Evolutionary conservation across 352 stramenopile genomes (phyloP), one percentile per base, ranked within the genome.

Genomic region (Phytopythium vexans): DNA sequence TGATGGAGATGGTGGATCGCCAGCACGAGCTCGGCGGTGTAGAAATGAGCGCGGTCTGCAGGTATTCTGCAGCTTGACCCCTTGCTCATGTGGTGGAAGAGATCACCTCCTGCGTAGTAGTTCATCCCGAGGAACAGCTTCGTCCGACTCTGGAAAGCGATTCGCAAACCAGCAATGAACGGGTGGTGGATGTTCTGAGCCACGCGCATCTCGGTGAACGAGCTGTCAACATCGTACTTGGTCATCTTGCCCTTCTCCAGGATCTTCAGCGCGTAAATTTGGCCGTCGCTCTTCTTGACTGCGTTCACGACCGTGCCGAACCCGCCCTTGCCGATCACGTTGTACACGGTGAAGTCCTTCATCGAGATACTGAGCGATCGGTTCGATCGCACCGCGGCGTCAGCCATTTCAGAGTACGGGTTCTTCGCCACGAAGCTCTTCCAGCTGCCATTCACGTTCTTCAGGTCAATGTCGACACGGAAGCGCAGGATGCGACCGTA

Each of bases 1-100:
- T 96, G 75, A 66, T 98, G 94, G 58, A 98, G 68, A 48, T 97
- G 89, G 50, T 95, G 88, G 54, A 98, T 94, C 31, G 84, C 94
- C 7, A 97, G 68, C 36, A 94, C 85, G 41, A 98, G 74, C 63
- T 98, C 94, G 6, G 94, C 94, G 37, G 86, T 87, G 70, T 98
- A 98, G 61, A 98, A 95, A 59, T 94, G 86, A 8, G 87, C 86
- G 8, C 89, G 85, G 33, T 88, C 69, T 4, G 79, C 64, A 3
- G 80, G 77, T 84, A 95, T 93, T 60, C 82, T 71, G 41, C 82
- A 95, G 53, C 78, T 93, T n/a, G 82, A 72, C 12, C 82, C 86
- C 52, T 95, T 93, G 63, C 82, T 93, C 83, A 95, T 94, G 68
- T 95, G 86, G 65, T 95, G 84, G 47, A 94, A 94, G 10, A 96